Percentiles rank a stretch among this genome's conserved stretches.
phyloP scores from a whole-genome alignment of 2,329 filamentous ascomycete species.

The Pestalotiopsis sp. region DNA sequence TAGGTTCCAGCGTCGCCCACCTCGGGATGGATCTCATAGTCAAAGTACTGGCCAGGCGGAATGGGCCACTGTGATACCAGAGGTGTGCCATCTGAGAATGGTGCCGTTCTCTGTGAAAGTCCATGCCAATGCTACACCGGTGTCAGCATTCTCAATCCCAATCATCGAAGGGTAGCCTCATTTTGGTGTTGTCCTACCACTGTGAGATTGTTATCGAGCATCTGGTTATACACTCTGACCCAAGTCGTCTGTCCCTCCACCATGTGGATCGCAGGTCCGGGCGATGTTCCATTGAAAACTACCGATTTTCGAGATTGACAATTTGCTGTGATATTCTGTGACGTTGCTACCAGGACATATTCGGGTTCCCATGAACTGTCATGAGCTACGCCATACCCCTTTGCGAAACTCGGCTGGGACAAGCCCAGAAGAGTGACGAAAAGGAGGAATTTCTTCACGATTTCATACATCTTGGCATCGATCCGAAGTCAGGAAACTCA shows the following conservation, averaged over 20 bases:
- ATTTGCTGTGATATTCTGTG: conserved; percentile 42
- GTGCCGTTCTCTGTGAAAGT: conserved; percentile 57
- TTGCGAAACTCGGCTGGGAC: conserved; percentile 1
- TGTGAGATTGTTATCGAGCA: conserved; percentile 52
- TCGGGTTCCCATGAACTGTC: conserved; percentile 30
- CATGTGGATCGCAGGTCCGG: conserved; percentile 51
- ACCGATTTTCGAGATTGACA: conserved; percentile 49
- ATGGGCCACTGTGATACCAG: conserved; percentile 67
- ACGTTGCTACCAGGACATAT: conserved; percentile 29
- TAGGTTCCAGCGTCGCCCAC: conserved; percentile 61
- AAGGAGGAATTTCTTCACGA: not conserved
- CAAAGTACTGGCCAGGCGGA: conserved; percentile 61
- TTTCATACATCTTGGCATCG: not conserved
- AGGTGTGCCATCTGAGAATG: conserved; percentile 66
- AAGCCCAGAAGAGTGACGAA: not conserved
- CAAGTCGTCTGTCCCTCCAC: conserved; percentile 51
- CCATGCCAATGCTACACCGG: conserved; percentile 66
- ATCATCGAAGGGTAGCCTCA: not conserved
- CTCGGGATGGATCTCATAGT: conserved; percentile 63
- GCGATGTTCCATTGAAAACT: conserved; percentile 54
- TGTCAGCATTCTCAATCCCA: not conserved
- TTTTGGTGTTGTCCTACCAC: conserved; percentile 38
- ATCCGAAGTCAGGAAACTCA: not conserved
- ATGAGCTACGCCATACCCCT: conserved; percentile 18
- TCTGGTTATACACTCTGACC: conserved; percentile 61